Conservation (phyloP, 2,329 filamentous ascomycete genomes). For the Apiospora marii region DNA sequence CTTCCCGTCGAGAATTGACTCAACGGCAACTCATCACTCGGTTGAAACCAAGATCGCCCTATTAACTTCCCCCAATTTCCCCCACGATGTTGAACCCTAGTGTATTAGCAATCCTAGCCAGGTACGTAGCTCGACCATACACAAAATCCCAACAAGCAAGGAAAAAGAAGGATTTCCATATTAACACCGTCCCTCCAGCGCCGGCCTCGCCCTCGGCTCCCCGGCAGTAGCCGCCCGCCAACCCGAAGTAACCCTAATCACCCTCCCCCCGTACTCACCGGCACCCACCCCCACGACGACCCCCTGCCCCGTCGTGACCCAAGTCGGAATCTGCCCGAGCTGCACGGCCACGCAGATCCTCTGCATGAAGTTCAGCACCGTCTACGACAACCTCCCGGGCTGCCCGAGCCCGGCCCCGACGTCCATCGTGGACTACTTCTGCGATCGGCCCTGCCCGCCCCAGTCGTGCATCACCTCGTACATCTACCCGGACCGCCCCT, state of each 20-base stretch:
- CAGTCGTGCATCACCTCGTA: not conserved
- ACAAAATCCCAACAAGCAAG: no score
- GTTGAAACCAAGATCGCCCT: no score
- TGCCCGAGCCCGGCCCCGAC: not conserved
- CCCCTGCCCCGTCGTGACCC: not conserved
- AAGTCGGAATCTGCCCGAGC: not conserved
- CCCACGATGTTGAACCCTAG: not conserved
- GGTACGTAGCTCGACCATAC: not conserved
- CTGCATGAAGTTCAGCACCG: not conserved
- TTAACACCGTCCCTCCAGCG: not conserved
- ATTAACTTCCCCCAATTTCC: no score
- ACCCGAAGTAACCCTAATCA: not conserved
- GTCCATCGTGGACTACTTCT: not conserved
- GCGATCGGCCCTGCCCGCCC: not conserved
- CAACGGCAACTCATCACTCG: no score
- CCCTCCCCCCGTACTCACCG: not conserved
- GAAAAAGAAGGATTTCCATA: no score
- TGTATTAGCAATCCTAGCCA: not conserved
- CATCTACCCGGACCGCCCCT: not conserved
- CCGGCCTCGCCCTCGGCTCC: not conserved
- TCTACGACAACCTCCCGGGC: not conserved
- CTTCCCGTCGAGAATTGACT: no score
- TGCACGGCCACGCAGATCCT: not conserved
- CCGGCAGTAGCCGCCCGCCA: not conserved
- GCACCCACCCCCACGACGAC: not conserved